These are phyloP conservation scores for Ophiostoma himal-ulmi DNA, from an alignment of 2,329 filamentous ascomycete species.

Conservation along the genomic window DNA sequence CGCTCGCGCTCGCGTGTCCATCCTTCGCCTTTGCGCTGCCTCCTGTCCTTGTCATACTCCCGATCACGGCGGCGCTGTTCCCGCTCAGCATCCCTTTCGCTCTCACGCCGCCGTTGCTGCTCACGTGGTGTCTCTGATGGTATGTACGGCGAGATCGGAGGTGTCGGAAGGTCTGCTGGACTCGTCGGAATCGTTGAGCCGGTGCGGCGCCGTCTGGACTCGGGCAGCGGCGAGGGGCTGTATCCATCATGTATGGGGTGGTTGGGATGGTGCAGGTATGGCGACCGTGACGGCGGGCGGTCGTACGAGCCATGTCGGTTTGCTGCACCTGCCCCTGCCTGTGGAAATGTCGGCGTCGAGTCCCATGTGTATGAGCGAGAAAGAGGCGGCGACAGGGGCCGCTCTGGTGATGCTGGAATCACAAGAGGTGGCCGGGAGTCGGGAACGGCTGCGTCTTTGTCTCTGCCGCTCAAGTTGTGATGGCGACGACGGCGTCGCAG, in stretches of 20 bases:
- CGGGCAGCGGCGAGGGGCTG: not conserved
- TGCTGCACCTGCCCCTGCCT: not conserved
- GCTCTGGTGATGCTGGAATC: not conserved
- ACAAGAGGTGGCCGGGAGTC: not conserved
- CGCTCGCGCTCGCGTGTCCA: not conserved
- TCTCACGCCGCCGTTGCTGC: not conserved
- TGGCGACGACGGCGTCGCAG: slow-evolving; percentile 1
- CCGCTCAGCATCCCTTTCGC: not conserved
- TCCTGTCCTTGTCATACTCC: not conserved
- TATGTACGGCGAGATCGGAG: not conserved
- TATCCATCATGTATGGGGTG: slow-evolving; percentile 1
- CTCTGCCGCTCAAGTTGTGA: not conserved
- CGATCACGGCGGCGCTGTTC: not conserved
- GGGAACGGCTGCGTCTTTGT: not conserved
- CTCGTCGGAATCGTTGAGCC: not conserved
- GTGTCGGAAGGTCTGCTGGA: not conserved
- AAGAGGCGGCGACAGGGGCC: not conserved
- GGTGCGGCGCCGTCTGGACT: not conserved
- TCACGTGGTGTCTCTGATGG: not conserved
- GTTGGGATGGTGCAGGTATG: slow-evolving; percentile 4
- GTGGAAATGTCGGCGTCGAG: not conserved
- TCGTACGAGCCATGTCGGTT: not conserved
- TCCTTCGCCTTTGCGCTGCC: not conserved
- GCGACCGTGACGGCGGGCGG: not conserved
- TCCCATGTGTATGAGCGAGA: slow-evolving; percentile 1